phyloP scores from a whole-genome alignment of 805 yeast species.

The Groenewaldozyma salmanticensis region DNA sequence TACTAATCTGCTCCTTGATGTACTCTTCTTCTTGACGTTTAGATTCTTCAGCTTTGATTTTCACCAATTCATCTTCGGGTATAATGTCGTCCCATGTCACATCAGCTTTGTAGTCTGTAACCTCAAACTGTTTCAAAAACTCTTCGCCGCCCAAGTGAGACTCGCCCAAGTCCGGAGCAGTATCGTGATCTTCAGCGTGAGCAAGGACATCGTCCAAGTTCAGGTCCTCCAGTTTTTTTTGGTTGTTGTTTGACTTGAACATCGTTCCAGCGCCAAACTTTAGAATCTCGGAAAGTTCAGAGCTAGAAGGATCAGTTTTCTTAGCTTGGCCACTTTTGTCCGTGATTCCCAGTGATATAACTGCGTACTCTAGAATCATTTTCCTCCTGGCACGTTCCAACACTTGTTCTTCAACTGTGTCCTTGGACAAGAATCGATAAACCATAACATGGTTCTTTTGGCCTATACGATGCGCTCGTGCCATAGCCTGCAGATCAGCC shows the following conservation, averaged over 20 bases:
- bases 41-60: conserved; percentile 85
- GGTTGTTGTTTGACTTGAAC: conserved; percentile 94
- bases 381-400: conserved; percentile 93
- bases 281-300: conserved; percentile 83
- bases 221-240: conserved; percentile 88
- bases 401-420: conserved; percentile 96
- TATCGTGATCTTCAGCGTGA: conserved; percentile 95
- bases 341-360: conserved; percentile 90
- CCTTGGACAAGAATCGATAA: conserved; percentile 94
- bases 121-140: conserved; percentile 92
- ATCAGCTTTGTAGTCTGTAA: conserved; percentile 96
- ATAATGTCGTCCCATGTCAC: conserved; percentile 99
- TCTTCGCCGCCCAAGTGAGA: conserved; percentile 98
- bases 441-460: conserved; percentile 97
- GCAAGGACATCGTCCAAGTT: conserved; percentile 91
- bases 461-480: conserved; percentile 99
- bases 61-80: conserved; percentile 85
- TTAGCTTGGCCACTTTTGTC: conserved; percentile 50
- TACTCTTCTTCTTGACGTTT: conserved; percentile 77
- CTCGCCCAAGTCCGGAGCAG: conserved; percentile 94
- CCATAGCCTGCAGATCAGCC: conserved; percentile 99
- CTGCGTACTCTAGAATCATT: conserved; percentile 97
- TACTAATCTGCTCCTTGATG: conserved; percentile 79
- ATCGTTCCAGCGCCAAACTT: conserved; percentile 98
- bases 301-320: conserved; percentile 67